A percentile compares a stretch with the other conserved stretches of the same genome.
These are phyloP conservation scores for Pseudogymnoascus sp. DNA, from an alignment of 2,329 filamentous ascomycete genomes.

Conservation along the genomic window DNA sequence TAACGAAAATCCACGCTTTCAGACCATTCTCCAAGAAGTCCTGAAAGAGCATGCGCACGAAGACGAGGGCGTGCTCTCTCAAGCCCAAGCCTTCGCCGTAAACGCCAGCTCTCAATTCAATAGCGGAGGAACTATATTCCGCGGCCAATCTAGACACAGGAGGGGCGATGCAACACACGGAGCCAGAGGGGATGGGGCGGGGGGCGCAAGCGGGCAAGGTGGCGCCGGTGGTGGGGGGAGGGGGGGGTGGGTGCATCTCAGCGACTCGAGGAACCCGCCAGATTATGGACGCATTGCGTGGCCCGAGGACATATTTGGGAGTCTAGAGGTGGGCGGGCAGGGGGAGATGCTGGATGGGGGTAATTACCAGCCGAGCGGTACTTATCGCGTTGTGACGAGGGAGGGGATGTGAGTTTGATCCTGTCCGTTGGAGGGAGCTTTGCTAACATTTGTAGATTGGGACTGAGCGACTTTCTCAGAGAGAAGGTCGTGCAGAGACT, in stretches of 20 bases:
- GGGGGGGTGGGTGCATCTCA: slow-evolving; percentile 57
- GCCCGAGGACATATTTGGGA: slow-evolving; percentile 62
- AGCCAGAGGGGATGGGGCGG: slow-evolving; percentile 39
- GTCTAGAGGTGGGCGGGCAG: slow-evolving; percentile 51
- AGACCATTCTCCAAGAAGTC: slow-evolving; percentile 50
- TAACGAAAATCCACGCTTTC: slow-evolving; percentile 48
- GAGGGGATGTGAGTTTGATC: slow-evolving; percentile 53
- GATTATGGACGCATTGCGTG: slow-evolving; percentile 61
- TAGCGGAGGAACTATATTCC: slow-evolving; percentile 42
- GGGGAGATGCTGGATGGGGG: slow-evolving; percentile 46
- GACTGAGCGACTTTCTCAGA: slow-evolving; percentile 45
- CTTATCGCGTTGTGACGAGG: slow-evolving; percentile 55
- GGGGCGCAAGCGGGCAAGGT: slow-evolving; percentile 50
- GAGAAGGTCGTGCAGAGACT: slow-evolving; percentile 46
- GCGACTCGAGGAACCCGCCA: slow-evolving; percentile 53
- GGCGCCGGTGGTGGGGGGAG: slow-evolving; percentile 50
- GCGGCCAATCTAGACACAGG: slow-evolving; percentile 23
- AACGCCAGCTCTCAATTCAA: slow-evolving; percentile 46
- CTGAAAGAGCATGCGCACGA: slow-evolving; percentile 44
- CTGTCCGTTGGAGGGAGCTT: not conserved
- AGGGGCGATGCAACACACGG: slow-evolving; percentile 31
- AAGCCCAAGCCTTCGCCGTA: slow-evolving; percentile 52
- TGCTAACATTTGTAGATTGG: slow-evolving; percentile 35
- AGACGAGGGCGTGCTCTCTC: slow-evolving; percentile 46
- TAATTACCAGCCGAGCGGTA: slow-evolving; percentile 50